phyloP scores from a whole-genome alignment of 2,329 filamentous ascomycete genomes.

The Cryphonectria parasitica region DNA sequence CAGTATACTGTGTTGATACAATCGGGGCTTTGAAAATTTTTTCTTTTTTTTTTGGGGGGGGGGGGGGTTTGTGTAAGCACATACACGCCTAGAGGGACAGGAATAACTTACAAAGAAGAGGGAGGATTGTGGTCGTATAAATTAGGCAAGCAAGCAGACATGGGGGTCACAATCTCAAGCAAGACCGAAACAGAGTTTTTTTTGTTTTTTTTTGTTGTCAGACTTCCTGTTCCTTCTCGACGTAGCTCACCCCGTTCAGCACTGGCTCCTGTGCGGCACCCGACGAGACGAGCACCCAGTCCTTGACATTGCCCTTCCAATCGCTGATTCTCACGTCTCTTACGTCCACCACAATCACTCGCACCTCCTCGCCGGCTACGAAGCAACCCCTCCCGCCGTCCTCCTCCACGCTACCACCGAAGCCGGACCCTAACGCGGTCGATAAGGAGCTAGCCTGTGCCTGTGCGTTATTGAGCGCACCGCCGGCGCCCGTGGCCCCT shows the following conservation, averaged over 20 bases:
- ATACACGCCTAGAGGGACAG: background rate
- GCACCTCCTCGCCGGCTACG: slow-evolving; percentile 79
- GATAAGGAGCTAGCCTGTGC: slow-evolving; percentile 12
- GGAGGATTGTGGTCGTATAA: background rate
- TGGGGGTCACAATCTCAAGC: background rate
- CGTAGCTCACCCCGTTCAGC: slow-evolving; percentile 47
- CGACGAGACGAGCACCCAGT: slow-evolving; percentile 63
- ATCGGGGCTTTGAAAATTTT: background rate
- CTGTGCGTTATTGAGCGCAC: slow-evolving; percentile 16
- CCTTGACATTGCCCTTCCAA: slow-evolving; percentile 91
- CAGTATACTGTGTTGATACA: background rate
- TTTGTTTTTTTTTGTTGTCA: background rate
- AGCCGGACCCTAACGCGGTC: too few species aligned
- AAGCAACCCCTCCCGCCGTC: slow-evolving; percentile 67
- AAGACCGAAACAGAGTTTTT: background rate
- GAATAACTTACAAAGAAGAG: background rate
- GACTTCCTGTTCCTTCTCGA: background rate
- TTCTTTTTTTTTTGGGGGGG: too few species aligned
- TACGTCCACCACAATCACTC: slow-evolving; percentile 85
- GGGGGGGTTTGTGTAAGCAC: background rate
- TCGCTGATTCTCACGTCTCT: slow-evolving; percentile 86
- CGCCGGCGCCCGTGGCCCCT: slow-evolving; percentile 46
- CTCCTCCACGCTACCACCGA: slow-evolving; percentile 37
- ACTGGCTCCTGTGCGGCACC: slow-evolving; percentile 29
- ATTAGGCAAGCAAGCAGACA: background rate